Percentiles rank a stretch among this genome's conserved stretches.
These are phyloP conservation scores for Entophlyctis helioformis DNA, from an alignment of 192 early-diverging fungal genomes.

Conservation along the genomic window DNA sequence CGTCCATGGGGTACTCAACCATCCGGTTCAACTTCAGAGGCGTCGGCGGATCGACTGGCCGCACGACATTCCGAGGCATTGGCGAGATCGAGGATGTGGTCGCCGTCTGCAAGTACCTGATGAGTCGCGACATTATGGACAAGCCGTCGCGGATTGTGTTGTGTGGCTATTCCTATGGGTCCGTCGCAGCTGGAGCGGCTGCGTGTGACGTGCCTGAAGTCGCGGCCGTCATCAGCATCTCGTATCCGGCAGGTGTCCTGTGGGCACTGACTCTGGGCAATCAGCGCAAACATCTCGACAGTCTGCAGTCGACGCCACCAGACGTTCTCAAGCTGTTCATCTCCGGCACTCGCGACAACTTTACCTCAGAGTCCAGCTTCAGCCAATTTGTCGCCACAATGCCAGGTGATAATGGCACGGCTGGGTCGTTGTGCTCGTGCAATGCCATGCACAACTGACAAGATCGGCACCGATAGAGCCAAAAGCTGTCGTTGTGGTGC, in stretches of 20 bases:
- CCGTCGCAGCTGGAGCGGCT: constrained; percentile 4
- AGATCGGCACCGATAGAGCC: constrained; percentile 12
- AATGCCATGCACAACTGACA: too few relatives aligned
- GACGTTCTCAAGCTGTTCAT: constrained; percentile 15
- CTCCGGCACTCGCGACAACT: constrained; percentile 13
- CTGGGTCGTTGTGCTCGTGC: too few relatives aligned
- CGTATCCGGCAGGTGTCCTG: constrained; percentile 18
- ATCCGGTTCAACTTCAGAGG: constrained; percentile 19
- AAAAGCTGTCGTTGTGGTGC: constrained; percentile 4
- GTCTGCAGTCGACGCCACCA: constrained; percentile 1
- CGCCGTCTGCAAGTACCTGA: constrained; percentile 6
- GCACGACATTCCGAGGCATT: constrained; percentile 6
- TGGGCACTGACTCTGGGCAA: constrained; percentile 20
- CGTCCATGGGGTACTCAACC: constrained; percentile 7
- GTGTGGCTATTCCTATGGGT: constrained; percentile 20
- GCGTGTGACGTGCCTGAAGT: constrained; percentile 6
- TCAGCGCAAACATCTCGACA: neutral
- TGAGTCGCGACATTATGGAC: neutral
- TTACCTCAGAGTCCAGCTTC: constrained; percentile 10
- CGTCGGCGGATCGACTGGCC: constrained; percentile 10
- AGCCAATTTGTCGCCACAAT: constrained; percentile 1
- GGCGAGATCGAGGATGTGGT: constrained; percentile 17
- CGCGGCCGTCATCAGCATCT: constrained; percentile 11
- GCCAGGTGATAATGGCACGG: too few relatives aligned
- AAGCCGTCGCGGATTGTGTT: neutral